phyloP scores from a whole-genome alignment of 2,329 filamentous ascomycete species.

The Pestalotiopsis fici region DNA sequence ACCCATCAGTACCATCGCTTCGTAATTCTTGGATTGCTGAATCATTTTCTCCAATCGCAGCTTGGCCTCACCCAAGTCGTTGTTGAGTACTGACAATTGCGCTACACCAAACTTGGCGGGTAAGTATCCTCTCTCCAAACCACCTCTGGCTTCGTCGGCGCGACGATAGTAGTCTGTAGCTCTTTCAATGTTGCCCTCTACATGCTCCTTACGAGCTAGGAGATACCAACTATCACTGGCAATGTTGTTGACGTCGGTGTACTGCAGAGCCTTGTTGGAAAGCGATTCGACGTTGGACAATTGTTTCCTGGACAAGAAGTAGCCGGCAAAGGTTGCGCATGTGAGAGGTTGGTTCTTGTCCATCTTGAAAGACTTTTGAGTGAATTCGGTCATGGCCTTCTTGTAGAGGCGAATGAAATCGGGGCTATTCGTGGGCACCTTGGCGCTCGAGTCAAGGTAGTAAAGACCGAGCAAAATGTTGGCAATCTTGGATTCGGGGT shows the following conservation, averaged over 20 bases:
- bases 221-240: constrained; percentile 98
- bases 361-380: constrained; percentile 88
- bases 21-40: constrained; percentile 78
- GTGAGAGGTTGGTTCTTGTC: constrained; percentile 90
- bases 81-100: constrained; percentile 82
- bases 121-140: constrained; percentile 85
- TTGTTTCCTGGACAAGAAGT: constrained; percentile 83
- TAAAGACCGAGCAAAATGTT: constrained; percentile 89
- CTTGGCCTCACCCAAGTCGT: constrained; percentile 89
- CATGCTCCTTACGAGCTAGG: constrained; percentile 88
- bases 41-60: constrained; percentile 93
- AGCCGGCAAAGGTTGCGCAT: constrained; percentile 85
- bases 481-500: constrained; percentile 81
- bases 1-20: constrained; percentile 89
- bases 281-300: constrained; percentile 82
- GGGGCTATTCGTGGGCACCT: constrained; percentile 79
- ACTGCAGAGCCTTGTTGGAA: constrained; percentile 90
- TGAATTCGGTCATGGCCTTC: constrained; percentile 92
- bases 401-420: constrained; percentile 86
- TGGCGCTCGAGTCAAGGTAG: constrained; percentile 84
- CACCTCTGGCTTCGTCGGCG: constrained; percentile 89
- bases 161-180: constrained; percentile 86
- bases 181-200: constrained; percentile 70
- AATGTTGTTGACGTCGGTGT: constrained; percentile 93
- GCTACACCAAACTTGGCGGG: constrained; percentile 94